Percentiles rank a stretch among this genome's conserved stretches.
These are phyloP conservation scores for Hyphodiscus sp. DNA, from an alignment of 2,329 filamentous ascomycete genomes.

Conservation along the genomic window DNA sequence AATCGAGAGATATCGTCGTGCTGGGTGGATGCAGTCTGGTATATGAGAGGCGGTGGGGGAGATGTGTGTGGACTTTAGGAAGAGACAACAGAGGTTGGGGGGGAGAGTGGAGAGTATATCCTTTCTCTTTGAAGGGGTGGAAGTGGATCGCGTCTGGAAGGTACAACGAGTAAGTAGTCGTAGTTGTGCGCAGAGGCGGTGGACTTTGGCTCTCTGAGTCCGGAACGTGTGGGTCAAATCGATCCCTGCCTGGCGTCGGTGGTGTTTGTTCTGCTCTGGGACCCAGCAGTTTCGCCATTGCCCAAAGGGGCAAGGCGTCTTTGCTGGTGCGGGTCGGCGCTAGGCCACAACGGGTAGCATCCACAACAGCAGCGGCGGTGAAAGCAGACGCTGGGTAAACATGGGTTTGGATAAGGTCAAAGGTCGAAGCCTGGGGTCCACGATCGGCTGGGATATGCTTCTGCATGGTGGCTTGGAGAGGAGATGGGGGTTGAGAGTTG, in stretches of 20 bases:
- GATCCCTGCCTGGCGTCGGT: not conserved
- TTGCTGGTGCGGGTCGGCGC: not conserved
- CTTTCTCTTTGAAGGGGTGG: too few relatives aligned
- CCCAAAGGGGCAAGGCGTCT: not conserved
- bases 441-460: not conserved
- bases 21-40: not conserved
- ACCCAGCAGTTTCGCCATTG: not conserved
- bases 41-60: not conserved
- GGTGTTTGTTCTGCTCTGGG: not conserved
- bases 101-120: not conserved
- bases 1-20: constrained; percentile 1
- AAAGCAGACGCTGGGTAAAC: not conserved
- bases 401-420: not conserved
- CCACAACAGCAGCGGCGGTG: not conserved
- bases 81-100: not conserved
- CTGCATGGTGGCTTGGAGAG: not conserved
- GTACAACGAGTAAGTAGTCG: not conserved
- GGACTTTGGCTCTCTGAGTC: not conserved
- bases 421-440: not conserved
- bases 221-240: not conserved
- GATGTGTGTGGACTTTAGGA: not conserved
- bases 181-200: not conserved
- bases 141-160: not conserved
- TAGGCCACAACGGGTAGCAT: not conserved
- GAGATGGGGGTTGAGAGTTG: not conserved